Conservation (phyloP, 1,284 basidiomycete species). For the Porogramme epimiltina region DNA sequence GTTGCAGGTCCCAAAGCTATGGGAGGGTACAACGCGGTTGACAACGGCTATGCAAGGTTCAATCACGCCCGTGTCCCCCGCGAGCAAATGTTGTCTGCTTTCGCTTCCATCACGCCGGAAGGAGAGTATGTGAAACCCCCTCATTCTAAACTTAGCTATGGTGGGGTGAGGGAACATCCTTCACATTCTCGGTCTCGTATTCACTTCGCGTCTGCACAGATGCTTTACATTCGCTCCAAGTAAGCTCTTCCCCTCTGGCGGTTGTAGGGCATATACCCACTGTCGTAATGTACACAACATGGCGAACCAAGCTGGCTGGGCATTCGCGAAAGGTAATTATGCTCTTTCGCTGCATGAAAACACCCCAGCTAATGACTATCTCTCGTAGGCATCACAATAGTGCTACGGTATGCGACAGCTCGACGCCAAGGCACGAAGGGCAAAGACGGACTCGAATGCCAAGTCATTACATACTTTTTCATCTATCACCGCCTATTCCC, state of each 20-base stretch:
- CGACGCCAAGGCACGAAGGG: slow-evolving; percentile 67
- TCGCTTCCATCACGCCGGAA: slow-evolving; percentile 69
- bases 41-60: slow-evolving; percentile 77
- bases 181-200: neutral
- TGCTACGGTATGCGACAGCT: slow-evolving; percentile 75
- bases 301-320: slow-evolving; percentile 61
- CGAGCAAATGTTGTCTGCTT: slow-evolving; percentile 76
- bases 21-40: slow-evolving; percentile 53
- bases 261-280: neutral
- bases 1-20: slow-evolving; percentile 63
- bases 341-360: no score
- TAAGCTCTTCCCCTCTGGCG: slow-evolving; percentile 29
- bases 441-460: slow-evolving; percentile 57
- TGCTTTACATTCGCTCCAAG: slow-evolving; percentile 71
- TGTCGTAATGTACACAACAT: slow-evolving; percentile 44
- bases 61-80: slow-evolving; percentile 74
- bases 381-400: slow-evolving; percentile 63
- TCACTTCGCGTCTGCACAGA: slow-evolving; percentile 39
- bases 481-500: slow-evolving; percentile 73
- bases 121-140: slow-evolving; percentile 72
- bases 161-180: slow-evolving; percentile 52
- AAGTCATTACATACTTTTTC: slow-evolving; percentile 71
- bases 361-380: neutral
- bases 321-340: slow-evolving; percentile 51
- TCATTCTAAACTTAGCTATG: slow-evolving; percentile 76